Percentiles rank a stretch among this genome's conserved stretches.
phyloP scores from a whole-genome alignment of 1,284 basidiomycete species.

The Peniophora sp. region DNA sequence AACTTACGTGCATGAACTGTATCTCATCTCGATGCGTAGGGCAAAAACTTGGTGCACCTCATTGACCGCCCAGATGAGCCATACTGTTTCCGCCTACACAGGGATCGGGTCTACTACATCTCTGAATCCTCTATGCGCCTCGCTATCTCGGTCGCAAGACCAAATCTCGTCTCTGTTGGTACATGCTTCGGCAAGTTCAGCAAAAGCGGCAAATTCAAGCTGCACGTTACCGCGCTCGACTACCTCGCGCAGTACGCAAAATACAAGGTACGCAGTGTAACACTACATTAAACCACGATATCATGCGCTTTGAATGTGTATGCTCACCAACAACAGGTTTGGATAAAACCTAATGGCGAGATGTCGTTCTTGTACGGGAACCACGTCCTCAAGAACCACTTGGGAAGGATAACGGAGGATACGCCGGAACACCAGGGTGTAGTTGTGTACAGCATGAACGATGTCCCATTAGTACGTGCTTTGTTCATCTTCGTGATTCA shows the following conservation, averaged over 20 bases:
- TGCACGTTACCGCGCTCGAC: slow-evolving; percentile 92
- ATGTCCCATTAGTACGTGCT: slow-evolving; percentile 76
- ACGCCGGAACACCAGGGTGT: slow-evolving; percentile 99
- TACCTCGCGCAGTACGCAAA: slow-evolving; percentile 95
- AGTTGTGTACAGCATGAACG: slow-evolving; percentile 93
- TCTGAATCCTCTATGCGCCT: slow-evolving; percentile 91
- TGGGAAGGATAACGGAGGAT: slow-evolving; percentile 98
- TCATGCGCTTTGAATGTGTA: too few species aligned
- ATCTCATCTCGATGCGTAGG: slow-evolving; percentile 31
- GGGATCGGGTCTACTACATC: slow-evolving; percentile 90
- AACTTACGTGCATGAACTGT: background rate
- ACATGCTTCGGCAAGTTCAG: slow-evolving; percentile 98
- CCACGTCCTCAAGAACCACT: slow-evolving; percentile 96
- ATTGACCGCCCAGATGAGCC: slow-evolving; percentile 81
- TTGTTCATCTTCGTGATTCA: slow-evolving; percentile 4
- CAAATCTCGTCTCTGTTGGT: slow-evolving; percentile 89
- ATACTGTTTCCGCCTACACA: slow-evolving; percentile 88
- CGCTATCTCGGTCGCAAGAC: slow-evolving; percentile 86
- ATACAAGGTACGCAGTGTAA: slow-evolving; percentile 76
- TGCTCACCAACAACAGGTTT: too few species aligned
- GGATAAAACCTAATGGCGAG: slow-evolving; percentile 99
- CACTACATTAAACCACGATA: slow-evolving; percentile 1
- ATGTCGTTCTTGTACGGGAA: slow-evolving; percentile 99
- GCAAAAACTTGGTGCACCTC: slow-evolving; percentile 86
- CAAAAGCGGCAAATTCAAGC: slow-evolving; percentile 96